These are phyloP conservation scores for Lactifluus piperatus DNA, from an alignment of 768 basidiomycete genomes.

Conservation along the genomic window DNA sequence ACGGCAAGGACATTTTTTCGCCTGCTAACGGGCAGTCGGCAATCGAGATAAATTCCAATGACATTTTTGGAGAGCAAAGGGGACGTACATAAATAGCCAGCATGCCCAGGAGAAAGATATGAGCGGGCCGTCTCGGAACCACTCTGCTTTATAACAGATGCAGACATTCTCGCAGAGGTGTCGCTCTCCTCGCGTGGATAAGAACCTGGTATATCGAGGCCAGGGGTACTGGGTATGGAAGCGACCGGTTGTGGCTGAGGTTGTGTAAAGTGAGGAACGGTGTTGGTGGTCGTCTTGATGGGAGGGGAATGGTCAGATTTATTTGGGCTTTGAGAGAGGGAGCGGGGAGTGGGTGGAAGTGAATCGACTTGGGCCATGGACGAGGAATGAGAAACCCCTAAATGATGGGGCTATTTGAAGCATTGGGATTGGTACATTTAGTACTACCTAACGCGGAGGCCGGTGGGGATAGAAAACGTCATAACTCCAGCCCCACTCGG, in stretches of 20 bases:
- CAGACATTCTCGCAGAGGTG: neutral
- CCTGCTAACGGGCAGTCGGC: neutral
- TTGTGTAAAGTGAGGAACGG: neutral
- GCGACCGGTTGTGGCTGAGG: neutral
- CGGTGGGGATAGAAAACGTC: neutral
- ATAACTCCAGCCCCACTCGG: slow-evolving; percentile 2
- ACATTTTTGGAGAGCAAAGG: neutral
- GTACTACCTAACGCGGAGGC: neutral
- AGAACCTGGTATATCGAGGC: slow-evolving; percentile 9
- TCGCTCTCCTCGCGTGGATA: slow-evolving; percentile 3
- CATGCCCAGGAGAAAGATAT: neutral
- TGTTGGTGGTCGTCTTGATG: slow-evolving; percentile 13
- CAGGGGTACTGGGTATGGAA: slow-evolving; percentile 9
- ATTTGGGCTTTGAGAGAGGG: neutral
- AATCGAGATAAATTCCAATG: neutral
- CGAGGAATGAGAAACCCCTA: slow-evolving; percentile 7
- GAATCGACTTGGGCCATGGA: neutral
- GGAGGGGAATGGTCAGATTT: neutral
- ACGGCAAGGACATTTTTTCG: slow-evolving; percentile 27
- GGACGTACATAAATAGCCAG: neutral
- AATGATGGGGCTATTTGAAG: slow-evolving; percentile 10
- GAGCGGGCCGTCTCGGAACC: neutral
- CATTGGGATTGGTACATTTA: slow-evolving; percentile 4
- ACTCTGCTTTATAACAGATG: neutral
- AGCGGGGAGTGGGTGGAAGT: neutral